Percentiles rank a stretch among this genome's conserved stretches.
These are phyloP conservation scores for Clonostachys chloroleuca DNA, from an alignment of 2,329 filamentous ascomycete species.

Conservation along the genomic window DNA sequence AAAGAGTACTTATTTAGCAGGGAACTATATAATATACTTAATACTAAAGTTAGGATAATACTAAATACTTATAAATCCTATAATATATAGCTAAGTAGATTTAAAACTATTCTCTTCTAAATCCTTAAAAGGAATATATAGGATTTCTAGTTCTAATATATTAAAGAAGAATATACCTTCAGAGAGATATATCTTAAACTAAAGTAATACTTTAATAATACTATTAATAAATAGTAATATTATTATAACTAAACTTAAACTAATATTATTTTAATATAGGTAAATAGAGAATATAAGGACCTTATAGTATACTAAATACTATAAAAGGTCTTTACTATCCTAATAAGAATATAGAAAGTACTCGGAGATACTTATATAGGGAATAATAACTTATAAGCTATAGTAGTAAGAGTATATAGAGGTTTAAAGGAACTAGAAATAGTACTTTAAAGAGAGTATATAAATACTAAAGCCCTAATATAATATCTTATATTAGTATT, in stretches of 20 bases:
- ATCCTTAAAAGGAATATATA: background rate
- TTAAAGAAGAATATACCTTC: background rate
- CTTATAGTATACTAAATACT: background rate
- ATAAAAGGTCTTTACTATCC: too few relatives aligned
- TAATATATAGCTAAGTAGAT: too few relatives aligned
- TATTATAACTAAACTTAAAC: too few relatives aligned
- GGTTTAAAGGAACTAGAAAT: background rate
- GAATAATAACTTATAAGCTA: too few relatives aligned
- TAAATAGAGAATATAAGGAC: background rate
- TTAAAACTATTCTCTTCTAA: background rate
- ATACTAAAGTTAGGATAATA: too few relatives aligned
- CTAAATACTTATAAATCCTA: too few relatives aligned
- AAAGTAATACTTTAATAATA: background rate
- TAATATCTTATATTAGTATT: too few relatives aligned
- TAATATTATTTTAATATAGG: background rate
- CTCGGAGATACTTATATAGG: too few relatives aligned
- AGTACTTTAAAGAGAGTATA: background rate
- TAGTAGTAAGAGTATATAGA: too few relatives aligned
- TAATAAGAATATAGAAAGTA: too few relatives aligned
- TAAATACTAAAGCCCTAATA: background rate
- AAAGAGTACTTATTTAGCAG: too few relatives aligned
- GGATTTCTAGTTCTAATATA: background rate
- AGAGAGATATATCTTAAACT: background rate
- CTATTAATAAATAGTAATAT: background rate
- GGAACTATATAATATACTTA: too few relatives aligned